These are phyloP conservation scores for Chlorella sp. DNA, from an alignment of 139 green algal species.

Conservation along the genomic window DNA sequence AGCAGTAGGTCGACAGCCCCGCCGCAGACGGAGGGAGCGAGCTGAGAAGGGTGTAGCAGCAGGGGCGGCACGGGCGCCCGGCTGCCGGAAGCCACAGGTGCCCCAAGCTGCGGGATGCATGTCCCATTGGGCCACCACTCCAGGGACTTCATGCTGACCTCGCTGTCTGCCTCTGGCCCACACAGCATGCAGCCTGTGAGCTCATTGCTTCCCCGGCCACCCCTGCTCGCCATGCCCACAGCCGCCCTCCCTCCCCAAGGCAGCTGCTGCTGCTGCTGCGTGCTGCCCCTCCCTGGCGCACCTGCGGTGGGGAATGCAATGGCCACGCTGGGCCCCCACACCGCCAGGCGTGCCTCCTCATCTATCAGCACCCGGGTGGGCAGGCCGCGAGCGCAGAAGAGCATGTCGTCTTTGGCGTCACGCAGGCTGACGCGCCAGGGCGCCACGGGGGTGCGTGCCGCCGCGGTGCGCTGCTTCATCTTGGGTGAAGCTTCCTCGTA, in stretches of 20 bases:
- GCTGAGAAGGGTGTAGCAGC: too few relatives aligned
- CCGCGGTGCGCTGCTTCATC: constrained; percentile 5
- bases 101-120: background rate
- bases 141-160: too few relatives aligned
- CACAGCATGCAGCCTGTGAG: background rate
- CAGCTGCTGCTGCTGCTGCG: background rate
- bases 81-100: background rate
- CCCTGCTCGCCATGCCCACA: background rate
- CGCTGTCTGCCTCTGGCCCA: background rate
- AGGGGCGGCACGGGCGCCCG: too few relatives aligned
- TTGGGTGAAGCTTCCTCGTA: constrained; percentile 25
- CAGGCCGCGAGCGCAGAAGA: constrained; percentile 25
- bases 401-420: background rate
- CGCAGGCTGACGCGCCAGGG: constrained; percentile 19
- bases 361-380: background rate
- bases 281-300: background rate
- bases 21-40: too few relatives aligned
- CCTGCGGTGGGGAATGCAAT: constrained; percentile 12
- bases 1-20: too few relatives aligned
- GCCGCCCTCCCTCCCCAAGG: background rate
- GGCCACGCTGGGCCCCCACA: constrained; percentile 1
- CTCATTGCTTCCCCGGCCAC: too few relatives aligned
- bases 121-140: too few relatives aligned
- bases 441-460: background rate
- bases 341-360: background rate